Evolutionary conservation across 345 rosid species (phyloP).

Genomic region (Cardamine occulta): DNA sequence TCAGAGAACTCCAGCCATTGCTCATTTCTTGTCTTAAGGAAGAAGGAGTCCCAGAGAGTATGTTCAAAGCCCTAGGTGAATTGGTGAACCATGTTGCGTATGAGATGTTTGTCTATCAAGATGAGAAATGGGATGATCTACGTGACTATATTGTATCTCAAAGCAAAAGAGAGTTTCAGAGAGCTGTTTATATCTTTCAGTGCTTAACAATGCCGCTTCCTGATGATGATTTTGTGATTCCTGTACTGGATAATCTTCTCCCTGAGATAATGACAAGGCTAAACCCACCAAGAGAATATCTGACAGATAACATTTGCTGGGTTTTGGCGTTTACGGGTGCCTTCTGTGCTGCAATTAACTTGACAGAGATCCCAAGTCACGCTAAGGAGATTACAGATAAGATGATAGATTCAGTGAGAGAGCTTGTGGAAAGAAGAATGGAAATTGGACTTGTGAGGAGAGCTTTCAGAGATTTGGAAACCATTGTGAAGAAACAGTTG

Average conservation of each 20-base stretch:
- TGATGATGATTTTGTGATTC: neutral
- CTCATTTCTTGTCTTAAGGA: slow-evolving; percentile 19
- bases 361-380: neutral
- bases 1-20: slow-evolving; percentile 15
- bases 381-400: neutral
- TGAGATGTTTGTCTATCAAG: slow-evolving; percentile 5
- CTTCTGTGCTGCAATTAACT: neutral
- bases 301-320: neutral
- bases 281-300: neutral
- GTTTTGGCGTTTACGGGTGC: slow-evolving; percentile 6
- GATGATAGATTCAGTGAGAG: slow-evolving; percentile 18
- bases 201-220: slow-evolving; percentile 3
- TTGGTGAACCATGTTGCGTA: slow-evolving; percentile 11
- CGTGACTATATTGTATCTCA: neutral
- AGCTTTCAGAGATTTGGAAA: neutral
- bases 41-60: slow-evolving; percentile 20
- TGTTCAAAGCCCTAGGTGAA: slow-evolving; percentile 25
- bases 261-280: neutral
- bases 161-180: neutral
- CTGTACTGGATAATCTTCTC: neutral
- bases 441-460: neutral
- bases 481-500: neutral
- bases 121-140: too few relatives aligned
- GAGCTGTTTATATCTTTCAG: slow-evolving; percentile 15
- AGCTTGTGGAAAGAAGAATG: neutral